Percentiles rank a stretch among this genome's conserved stretches.
Conservation (phyloP, 495 filamentous ascomycete genomes). For the Saxophila tyrrhenica region DNA sequence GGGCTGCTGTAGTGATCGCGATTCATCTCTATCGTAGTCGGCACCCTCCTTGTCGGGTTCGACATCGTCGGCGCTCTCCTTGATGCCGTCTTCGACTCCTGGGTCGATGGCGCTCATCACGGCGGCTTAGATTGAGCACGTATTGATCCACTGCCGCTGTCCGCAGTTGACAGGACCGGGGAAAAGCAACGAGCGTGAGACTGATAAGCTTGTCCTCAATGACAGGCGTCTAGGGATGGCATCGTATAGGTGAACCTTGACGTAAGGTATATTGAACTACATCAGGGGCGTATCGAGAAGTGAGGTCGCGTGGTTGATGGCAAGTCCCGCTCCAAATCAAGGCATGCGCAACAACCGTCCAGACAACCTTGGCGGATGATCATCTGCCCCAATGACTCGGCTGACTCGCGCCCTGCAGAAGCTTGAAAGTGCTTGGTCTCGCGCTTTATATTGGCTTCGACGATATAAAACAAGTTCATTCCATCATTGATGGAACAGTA, state of each 20-base stretch:
- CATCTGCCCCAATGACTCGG: neutral
- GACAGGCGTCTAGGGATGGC: neutral
- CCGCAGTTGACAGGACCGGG: neutral
- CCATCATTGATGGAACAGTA: too few species aligned
- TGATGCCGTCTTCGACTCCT: slow-evolving; percentile 10
- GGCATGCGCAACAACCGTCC: neutral
- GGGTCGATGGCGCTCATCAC: slow-evolving; percentile 17
- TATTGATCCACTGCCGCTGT: neutral
- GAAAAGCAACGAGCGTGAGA: neutral
- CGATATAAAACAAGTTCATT: too few species aligned
- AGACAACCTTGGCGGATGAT: neutral
- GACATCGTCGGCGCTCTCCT: neutral
- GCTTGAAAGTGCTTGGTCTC: too few species aligned
- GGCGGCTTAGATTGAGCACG: too few species aligned
- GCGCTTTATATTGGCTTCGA: too few species aligned
- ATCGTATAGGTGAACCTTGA: too few species aligned
- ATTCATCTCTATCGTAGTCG: slow-evolving; percentile 1
- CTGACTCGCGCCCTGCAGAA: too few species aligned
- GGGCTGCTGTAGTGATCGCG: slow-evolving; percentile 1
- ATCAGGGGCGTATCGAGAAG: too few species aligned
- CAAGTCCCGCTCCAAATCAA: too few species aligned
- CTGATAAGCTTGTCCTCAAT: neutral
- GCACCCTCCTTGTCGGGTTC: neutral
- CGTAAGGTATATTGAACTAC: too few species aligned
- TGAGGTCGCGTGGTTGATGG: too few species aligned